Evolutionary conservation across 208 protist species (phyloP), one percentile per base, ranked within the genome.

Genomic region (Wallacemonas sp.): DNA sequence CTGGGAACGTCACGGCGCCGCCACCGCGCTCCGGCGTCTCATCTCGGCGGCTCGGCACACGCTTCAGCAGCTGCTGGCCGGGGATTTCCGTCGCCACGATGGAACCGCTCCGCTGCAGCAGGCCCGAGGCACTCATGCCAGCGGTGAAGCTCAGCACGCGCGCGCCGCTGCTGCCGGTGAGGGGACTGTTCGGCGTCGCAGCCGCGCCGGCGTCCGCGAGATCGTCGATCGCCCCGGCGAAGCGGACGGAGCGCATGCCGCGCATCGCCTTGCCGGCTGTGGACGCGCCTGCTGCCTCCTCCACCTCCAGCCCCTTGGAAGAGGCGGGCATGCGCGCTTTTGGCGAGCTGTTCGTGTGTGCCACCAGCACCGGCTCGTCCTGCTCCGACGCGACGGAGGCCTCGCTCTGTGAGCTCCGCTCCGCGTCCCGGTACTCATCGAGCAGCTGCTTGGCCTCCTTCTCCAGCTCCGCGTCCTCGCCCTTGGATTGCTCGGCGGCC

Each of bases 21-120:
- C 67, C 68, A 16, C 57, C 41, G 27, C 73, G 41, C 34, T 78
- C 75, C 16, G 54, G 39, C 19, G 46, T 48, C 19, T 56, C 52
- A 24, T 60, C 29, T n/a, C 81, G 83, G 1, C 67, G 48, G 61
- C 78, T 86, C 30, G 80, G 79, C 11, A 82, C 85, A 11, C 88
- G 84, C 38, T 76, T 76, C 38, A 94, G 61, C 30, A 83, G 54
- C 65, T 91, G 84, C 38, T 81, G 75, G 26, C 88, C 88, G 0
- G 88, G 82, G 26, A 94, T 87, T 44, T 88, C 83, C 70, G 66
- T 74, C 24, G 78, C 76, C 14, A 87, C 74, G n/a, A 83, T 76
- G 21, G 74, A 80, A 11, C 63, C 65, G 36, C 72, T 66, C 68
- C 68, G 77, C 48, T 75, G 65, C 67, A 83, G 43, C 30, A 87